Conservation (phyloP, 2,329 filamentous ascomycete species). For the Trichocomaceae sp. region DNA sequence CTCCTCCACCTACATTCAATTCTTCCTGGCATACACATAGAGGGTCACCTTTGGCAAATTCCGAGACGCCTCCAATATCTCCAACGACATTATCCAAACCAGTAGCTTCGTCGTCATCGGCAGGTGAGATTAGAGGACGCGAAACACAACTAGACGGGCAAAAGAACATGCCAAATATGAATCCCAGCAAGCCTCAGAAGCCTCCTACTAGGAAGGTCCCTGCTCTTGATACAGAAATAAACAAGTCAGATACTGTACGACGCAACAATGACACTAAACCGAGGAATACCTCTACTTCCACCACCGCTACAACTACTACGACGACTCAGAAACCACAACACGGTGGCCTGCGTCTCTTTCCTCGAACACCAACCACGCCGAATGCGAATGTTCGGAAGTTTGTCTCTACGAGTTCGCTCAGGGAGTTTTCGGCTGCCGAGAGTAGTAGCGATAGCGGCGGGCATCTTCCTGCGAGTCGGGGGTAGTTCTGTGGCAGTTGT, state of each 20-base stretch:
- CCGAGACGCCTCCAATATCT: constrained; percentile 5
- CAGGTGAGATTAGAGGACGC: background rate
- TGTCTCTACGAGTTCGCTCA: constrained; percentile 3
- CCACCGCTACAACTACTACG: background rate
- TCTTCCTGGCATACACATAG: background rate
- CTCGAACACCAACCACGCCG: constrained; percentile 7
- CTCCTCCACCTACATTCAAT: constrained; percentile 1
- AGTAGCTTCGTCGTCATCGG: background rate
- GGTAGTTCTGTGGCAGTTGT: background rate
- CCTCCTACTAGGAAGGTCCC: background rate
- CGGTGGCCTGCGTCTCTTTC: constrained; percentile 5
- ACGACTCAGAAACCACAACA: constrained; percentile 1
- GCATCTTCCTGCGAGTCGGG: background rate
- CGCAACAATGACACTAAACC: background rate
- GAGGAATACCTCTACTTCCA: background rate
- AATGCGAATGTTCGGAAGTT: constrained; percentile 1
- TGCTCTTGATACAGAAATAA: background rate
- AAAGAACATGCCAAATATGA: background rate
- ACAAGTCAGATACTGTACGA: background rate
- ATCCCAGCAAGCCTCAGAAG: background rate
- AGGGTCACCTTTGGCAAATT: background rate
- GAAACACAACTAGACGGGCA: background rate
- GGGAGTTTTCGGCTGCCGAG: background rate
- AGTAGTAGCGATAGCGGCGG: background rate
- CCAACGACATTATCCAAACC: background rate